A percentile compares a stretch with the other conserved stretches of the same genome.
phyloP scores from a whole-genome alignment of 805 yeast genomes.

The Sugiyamaella chiloensis region DNA sequence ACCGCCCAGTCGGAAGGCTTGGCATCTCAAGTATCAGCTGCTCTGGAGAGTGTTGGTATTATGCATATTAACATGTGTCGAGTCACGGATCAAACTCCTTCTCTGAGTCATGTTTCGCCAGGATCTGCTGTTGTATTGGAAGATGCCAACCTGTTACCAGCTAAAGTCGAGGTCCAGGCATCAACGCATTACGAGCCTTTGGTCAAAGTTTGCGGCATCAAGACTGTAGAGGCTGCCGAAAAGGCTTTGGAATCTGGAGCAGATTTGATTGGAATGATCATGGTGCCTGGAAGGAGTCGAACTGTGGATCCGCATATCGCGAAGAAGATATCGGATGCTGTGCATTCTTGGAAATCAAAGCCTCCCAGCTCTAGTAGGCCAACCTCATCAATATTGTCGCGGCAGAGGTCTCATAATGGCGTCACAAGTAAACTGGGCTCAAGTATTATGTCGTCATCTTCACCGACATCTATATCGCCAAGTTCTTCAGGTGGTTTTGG shows the following conservation, averaged over 20 bases:
- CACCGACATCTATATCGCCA: neutral
- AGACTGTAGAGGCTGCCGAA: constrained; percentile 63
- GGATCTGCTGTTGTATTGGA: constrained; percentile 5
- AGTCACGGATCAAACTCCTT: neutral
- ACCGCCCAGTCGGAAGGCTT: neutral
- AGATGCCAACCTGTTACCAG: neutral
- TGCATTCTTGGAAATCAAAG: constrained; percentile 20
- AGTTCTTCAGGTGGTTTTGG: neutral
- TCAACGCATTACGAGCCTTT: constrained; percentile 32
- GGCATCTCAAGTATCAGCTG: constrained; percentile 1
- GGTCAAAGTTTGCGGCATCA: constrained; percentile 86
- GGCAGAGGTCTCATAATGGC: neutral
- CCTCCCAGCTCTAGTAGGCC: neutral
- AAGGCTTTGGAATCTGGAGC: constrained; percentile 71
- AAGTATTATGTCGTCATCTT: too few relatives aligned
- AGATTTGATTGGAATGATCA: constrained; percentile 73
- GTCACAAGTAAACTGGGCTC: neutral
- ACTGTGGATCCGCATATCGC: constrained; percentile 56
- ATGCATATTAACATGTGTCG: neutral
- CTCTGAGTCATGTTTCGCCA: constrained; percentile 1
- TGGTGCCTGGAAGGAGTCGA: constrained; percentile 79
- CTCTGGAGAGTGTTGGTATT: neutral
- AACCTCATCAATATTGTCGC: neutral
- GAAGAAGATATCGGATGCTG: constrained; percentile 39
- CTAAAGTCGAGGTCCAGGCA: neutral